Evolutionary conservation across 2,329 filamentous ascomycete genomes (phyloP).

Genomic region (Alternaria gaisen): DNA sequence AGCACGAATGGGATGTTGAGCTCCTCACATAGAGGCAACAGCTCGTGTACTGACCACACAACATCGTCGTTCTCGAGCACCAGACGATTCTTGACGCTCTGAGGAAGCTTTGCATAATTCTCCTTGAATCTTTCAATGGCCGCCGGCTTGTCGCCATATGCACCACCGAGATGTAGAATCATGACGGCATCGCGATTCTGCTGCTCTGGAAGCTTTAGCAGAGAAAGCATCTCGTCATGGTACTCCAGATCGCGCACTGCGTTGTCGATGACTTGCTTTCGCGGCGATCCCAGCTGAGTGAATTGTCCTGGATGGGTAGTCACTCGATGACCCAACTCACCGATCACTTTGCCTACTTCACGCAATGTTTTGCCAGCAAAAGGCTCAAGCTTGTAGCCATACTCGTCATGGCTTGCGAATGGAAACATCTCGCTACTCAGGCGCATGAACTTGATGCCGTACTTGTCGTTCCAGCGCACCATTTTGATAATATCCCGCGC

Average conservation of each 20-base stretch:
- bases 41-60: slow-evolving; percentile 88
- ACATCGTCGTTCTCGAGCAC: slow-evolving; percentile 97
- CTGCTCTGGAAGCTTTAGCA: slow-evolving; percentile 80
- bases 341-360: slow-evolving; percentile 79
- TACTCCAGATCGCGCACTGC: slow-evolving; percentile 86
- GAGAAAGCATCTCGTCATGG: slow-evolving; percentile 82
- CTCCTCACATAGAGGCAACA: slow-evolving; percentile 89
- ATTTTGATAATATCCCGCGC: slow-evolving; percentile 85
- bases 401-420: slow-evolving; percentile 86
- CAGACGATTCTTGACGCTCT: slow-evolving; percentile 77
- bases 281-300: slow-evolving; percentile 88
- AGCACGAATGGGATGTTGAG: slow-evolving; percentile 92
- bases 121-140: slow-evolving; percentile 80
- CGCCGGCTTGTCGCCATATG: slow-evolving; percentile 84
- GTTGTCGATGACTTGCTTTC: slow-evolving; percentile 76
- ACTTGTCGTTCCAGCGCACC: slow-evolving; percentile 90
- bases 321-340: slow-evolving; percentile 80
- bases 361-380: slow-evolving; percentile 82
- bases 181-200: slow-evolving; percentile 87
- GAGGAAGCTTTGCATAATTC: slow-evolving; percentile 74
- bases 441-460: slow-evolving; percentile 90
- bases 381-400: slow-evolving; percentile 84
- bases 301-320: slow-evolving; percentile 91
- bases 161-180: slow-evolving; percentile 92
- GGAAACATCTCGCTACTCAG: slow-evolving; percentile 97